Percentiles rank a stretch among this genome's conserved stretches.
Evolutionary conservation across 2,329 filamentous ascomycete genomes (phyloP).

Genomic region (Neonectria sp.): DNA sequence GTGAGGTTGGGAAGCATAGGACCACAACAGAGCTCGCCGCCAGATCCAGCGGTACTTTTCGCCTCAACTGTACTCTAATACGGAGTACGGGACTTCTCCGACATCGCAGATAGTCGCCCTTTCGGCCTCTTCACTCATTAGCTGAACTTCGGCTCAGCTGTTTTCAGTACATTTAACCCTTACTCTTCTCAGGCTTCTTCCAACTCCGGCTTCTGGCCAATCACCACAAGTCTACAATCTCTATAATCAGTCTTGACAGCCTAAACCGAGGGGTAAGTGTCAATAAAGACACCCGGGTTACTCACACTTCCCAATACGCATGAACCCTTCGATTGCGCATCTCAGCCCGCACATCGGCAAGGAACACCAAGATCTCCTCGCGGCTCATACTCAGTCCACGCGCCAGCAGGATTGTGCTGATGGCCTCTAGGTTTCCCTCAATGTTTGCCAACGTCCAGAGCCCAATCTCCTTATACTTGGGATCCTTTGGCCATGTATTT

Average conservation of each 20-base stretch:
- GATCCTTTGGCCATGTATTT: conserved; percentile 34
- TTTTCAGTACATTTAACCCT: no score
- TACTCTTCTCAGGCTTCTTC: background rate
- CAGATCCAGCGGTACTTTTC: no score
- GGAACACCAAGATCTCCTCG: conserved; percentile 24
- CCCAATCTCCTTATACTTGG: conserved; percentile 31
- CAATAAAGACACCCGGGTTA: fast-evolving
- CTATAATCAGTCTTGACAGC: background rate
- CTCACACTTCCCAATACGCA: conserved; percentile 36
- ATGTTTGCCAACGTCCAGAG: conserved; percentile 33
- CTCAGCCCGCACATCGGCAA: conserved; percentile 26
- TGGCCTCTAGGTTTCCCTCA: conserved; percentile 23
- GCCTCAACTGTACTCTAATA: no score
- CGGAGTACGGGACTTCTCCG: no score
- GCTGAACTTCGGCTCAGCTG: no score
- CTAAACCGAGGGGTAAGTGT: fast-evolving
- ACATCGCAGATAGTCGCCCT: no score
- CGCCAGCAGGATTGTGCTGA: conserved; percentile 16
- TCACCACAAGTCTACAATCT: conserved; percentile 16
- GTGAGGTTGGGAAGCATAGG: no score
- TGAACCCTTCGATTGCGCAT: conserved; percentile 27
- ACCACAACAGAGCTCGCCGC: no score
- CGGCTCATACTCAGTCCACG: conserved; percentile 31
- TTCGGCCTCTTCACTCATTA: no score
- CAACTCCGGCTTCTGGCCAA: conserved; percentile 29